A percentile compares a stretch with the other conserved stretches of the same genome.
Evolutionary conservation across 306 rosid species (phyloP).

Genomic region (Leucaena leucocephala): DNA sequence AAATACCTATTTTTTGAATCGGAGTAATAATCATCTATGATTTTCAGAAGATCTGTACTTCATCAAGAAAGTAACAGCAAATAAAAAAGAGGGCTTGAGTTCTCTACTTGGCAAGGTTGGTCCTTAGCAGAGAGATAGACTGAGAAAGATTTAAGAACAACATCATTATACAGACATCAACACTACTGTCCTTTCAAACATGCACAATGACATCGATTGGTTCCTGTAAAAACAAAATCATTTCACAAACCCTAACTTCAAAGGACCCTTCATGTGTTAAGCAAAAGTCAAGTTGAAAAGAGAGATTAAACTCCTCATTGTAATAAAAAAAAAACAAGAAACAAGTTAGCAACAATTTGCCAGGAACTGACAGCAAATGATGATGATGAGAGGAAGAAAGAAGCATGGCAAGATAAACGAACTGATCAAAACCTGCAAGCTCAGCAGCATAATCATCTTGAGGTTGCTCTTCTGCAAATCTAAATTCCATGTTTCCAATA

Average conservation of each 20-base stretch:
- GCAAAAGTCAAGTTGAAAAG: slow-evolving; percentile 7
- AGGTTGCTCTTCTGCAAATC: slow-evolving; percentile 95
- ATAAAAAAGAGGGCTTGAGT: background rate
- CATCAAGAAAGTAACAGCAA: slow-evolving; percentile 11
- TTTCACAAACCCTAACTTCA: slow-evolving; percentile 16
- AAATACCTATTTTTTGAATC: too few relatives aligned
- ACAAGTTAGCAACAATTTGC: slow-evolving; percentile 18
- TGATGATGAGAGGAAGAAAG: background rate
- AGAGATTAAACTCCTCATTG: slow-evolving; percentile 14
- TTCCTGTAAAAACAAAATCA: slow-evolving; percentile 3
- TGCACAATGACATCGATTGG: background rate
- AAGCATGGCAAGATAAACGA: background rate
- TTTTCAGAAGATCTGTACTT: slow-evolving; percentile 16
- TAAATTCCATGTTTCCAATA: slow-evolving; percentile 93
- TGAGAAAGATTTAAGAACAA: background rate
- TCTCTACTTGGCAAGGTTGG: too few relatives aligned
- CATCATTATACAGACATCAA: slow-evolving; percentile 11
- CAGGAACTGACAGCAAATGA: slow-evolving; percentile 3
- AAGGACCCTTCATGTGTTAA: slow-evolving; percentile 8
- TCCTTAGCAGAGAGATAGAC: too few relatives aligned
- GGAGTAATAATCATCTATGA: slow-evolving; percentile 9
- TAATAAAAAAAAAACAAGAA: slow-evolving; percentile 17
- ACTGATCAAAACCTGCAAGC: slow-evolving; percentile 69
- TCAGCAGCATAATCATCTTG: slow-evolving; percentile 97
- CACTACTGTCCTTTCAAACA: slow-evolving; percentile 3